Base-by-base conservation (phyloP, 257 asterid genomes). In the Vinca minor region DNA sequence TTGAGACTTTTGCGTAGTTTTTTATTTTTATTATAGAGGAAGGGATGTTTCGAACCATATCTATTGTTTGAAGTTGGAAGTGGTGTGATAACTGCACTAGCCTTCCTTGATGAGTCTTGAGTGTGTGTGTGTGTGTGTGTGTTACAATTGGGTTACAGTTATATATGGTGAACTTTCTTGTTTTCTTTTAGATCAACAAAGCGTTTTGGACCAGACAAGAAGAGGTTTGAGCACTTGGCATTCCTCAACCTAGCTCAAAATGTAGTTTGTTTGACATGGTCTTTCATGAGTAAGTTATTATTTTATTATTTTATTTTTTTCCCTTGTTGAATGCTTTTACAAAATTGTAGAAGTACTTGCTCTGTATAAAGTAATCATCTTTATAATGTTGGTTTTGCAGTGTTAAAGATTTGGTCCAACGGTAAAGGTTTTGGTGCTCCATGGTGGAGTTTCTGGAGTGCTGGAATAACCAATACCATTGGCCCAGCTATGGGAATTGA, bases 401-500 rank as follows among this genome's bases (percentile, higher is more conserved):
- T 91, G 98, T 74, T 88, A 48, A 88, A 73, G 78, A 67, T 92
- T 68, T 89, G 96, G 98, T 84, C 96, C 18, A 74, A 78, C 69
- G 87, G 84, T 66, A 85, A 86, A 60, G 71, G 79, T 56, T 78
- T 74, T 12, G 95, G 96, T 59, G 96, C 96, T 74, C 98, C 98
- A 0, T 89, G 95, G 98, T 87, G 96, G 98, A 89, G 89, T 77
- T 89, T 89, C 52, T 92, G 98, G 98, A 87, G 98, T 78, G 98
- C 97, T 76, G 97, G 98, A 62, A 87, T 89, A 46, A 87, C 96
- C 14, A 91, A 91, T 69, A 84, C 98, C 0, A 88, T 91, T 67
- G 98, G 98, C 28, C 98, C 98, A 0, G 98, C 96, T 67, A 85
- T 92, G 98, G 98, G 98, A 68, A 92, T 92, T 62, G 96, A 92